Base-by-base conservation (phyloP, 139 green algal species). In the Eudorina sp. region DNA sequence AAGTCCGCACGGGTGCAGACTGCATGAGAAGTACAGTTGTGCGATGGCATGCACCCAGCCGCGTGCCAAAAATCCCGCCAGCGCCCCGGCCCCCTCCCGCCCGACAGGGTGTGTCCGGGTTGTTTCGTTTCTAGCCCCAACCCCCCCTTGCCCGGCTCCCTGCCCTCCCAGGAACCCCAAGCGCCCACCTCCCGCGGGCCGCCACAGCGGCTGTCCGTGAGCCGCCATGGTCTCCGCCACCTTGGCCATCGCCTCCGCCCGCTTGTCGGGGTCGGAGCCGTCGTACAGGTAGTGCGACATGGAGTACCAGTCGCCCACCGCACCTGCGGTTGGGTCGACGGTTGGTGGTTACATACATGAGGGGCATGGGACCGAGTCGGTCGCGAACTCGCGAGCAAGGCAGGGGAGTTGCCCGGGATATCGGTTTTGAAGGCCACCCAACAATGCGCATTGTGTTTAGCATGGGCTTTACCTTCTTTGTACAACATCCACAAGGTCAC, bases 271-370 rank as follows among this genome's bases (percentile, higher is more conserved):
- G 53, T 85, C 78, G 9, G 23, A 43, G 5, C 78, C 78, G 38
- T 85, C 78, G 78, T 85, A 85, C 78, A 85, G 41, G 48, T 36
- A 58, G 36, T 31, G 38, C 19, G 78, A 85, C 53, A 72, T 72
- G 18, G 21, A 40, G 78, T 85, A 72, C 78, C 55, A 85, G 40
- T 74, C 55, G 14, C 51, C 80, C 41, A 76, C 60, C 7, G 48
- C 29, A 19, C 60, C 80, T 86, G 62, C 41, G 58, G 13, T 25
- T 25, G 13, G 51, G 13, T 13, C 51, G 51, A 13, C 13, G 51
- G 51, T 16, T 13, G 51, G 51, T 16, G 51, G 51, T 58, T 58
- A 16, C n/a, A n/a, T n/a, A n/a, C n/a, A n/a, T n/a, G n/a, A n/a
- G n/a, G n/a, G n/a, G n/a, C n/a, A n/a, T n/a, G n/a, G n/a, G n/a